These are phyloP conservation scores for Elongisporangium undulatum DNA, from an alignment of 352 stramenopile species.

Conservation along the genomic window DNA sequence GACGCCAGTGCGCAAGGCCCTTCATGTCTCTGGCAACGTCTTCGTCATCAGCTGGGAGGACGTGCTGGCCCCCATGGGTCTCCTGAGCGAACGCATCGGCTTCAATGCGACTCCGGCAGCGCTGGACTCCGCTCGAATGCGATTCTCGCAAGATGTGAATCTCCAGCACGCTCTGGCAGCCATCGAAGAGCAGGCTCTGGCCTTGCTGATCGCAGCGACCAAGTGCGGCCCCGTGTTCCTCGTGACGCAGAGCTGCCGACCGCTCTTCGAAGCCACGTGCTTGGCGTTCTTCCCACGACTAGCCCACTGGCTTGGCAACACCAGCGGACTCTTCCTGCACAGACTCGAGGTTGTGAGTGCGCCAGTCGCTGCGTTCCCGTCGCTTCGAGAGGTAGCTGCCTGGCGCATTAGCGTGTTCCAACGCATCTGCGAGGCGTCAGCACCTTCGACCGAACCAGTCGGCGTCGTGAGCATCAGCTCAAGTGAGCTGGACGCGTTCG, in stretches of 20 bases:
- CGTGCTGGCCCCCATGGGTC: constrained; percentile 41
- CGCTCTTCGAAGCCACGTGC: constrained; percentile 44
- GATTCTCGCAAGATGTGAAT: constrained; percentile 33
- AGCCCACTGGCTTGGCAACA: constrained; percentile 29
- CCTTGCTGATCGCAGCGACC: constrained; percentile 30
- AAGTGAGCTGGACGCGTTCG: constrained; percentile 12
- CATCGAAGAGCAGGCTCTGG: constrained; percentile 50
- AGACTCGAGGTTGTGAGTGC: constrained; percentile 36
- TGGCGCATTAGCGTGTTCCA: constrained; percentile 50
- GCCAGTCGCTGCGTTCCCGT: constrained; percentile 41
- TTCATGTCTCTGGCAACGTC: no score
- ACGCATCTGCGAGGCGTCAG: constrained; percentile 26
- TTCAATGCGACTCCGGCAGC: constrained; percentile 26
- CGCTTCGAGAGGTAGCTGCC: constrained; percentile 19
- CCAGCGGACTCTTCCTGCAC: constrained; percentile 12
- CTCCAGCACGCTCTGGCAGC: constrained; percentile 43
- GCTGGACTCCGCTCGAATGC: constrained; percentile 21
- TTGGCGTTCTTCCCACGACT: constrained; percentile 48
- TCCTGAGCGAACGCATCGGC: constrained; percentile 33
- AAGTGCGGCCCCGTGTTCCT: constrained; percentile 43
- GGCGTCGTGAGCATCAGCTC: constrained; percentile 44
- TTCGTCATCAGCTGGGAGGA: constrained; percentile 62
- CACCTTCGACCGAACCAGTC: constrained; percentile 12
- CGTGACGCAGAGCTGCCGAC: constrained; percentile 38
- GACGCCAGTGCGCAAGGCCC: no score